Evolutionary conservation across 2,329 filamentous ascomycete genomes (phyloP).

Genomic region (Onygena corvina): DNA sequence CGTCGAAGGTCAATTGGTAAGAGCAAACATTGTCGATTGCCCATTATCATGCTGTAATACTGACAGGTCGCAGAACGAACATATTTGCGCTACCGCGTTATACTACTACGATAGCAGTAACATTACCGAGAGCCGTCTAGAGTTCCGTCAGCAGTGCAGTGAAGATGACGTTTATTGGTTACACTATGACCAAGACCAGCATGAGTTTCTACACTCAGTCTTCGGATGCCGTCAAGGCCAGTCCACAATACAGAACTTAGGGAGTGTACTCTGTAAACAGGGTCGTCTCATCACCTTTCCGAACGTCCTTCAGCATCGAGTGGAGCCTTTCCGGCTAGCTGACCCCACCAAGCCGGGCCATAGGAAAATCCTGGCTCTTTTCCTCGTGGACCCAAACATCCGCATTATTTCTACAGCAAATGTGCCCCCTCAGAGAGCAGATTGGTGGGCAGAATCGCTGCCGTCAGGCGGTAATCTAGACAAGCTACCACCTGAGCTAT

Average conservation of each 20-base stretch:
- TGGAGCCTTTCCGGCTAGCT: constrained; percentile 11
- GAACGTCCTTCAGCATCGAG: constrained; percentile 15
- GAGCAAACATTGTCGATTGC: neutral
- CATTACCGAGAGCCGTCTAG: constrained; percentile 41
- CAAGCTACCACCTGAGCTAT: constrained; percentile 10
- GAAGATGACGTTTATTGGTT: constrained; percentile 25
- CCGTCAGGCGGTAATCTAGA: neutral
- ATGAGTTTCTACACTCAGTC: constrained; percentile 10
- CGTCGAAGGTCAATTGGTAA: constrained; percentile 39
- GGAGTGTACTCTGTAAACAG: constrained; percentile 14
- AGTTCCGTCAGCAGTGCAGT: constrained; percentile 38
- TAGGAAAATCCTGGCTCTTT: constrained; percentile 15
- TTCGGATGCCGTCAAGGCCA: constrained; percentile 11
- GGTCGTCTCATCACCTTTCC: constrained; percentile 17
- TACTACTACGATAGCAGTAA: constrained; percentile 53
- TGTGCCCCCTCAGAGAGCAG: constrained; percentile 12
- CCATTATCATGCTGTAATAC: neutral
- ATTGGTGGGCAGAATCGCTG: constrained; percentile 14
- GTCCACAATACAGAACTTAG: constrained; percentile 12
- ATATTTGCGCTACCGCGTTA: constrained; percentile 50
- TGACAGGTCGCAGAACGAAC: constrained; percentile 41
- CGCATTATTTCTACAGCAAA: constrained; percentile 15
- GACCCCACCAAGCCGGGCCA: constrained; percentile 15
- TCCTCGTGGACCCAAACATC: constrained; percentile 15
- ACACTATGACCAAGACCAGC: constrained; percentile 20